Percentiles rank a stretch among this genome's conserved stretches.
These are phyloP conservation scores for Diaporthe humulicola DNA, from an alignment of 2,329 filamentous ascomycete genomes.

Conservation along the genomic window DNA sequence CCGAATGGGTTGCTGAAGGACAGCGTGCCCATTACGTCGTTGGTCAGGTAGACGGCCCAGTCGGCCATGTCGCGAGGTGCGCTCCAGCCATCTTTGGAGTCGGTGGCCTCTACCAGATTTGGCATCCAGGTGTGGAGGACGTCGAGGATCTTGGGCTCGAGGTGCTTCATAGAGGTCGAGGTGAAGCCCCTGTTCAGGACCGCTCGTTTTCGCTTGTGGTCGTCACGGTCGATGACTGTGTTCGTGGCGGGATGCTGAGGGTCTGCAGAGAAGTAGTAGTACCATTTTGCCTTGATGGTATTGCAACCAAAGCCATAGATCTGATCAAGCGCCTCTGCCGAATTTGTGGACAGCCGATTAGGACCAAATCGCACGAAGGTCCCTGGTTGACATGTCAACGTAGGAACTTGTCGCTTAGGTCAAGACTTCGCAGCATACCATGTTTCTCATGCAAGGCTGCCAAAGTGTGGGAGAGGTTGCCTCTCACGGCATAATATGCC, in stretches of 20 bases:
- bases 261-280: conserved; percentile 20
- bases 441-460: conserved; percentile 13
- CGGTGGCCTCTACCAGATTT: conserved; percentile 5
- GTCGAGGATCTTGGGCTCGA: conserved; percentile 16
- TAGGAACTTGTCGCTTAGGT: not conserved
- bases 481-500: conserved; percentile 14
- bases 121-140: conserved; percentile 5
- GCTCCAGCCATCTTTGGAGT: conserved; percentile 5
- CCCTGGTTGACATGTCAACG: conserved; percentile 3
- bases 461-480: not conserved
- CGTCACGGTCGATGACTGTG: conserved; percentile 14
- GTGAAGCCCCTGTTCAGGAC: conserved; percentile 20
- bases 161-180: conserved; percentile 8
- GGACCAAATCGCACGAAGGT: conserved; percentile 24
- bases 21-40: not conserved
- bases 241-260: conserved; percentile 11
- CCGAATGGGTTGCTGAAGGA: conserved; percentile 10
- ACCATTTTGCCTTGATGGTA: conserved; percentile 21
- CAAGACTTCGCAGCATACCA: not conserved
- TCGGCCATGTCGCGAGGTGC: conserved; percentile 8
- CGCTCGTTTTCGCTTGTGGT: conserved; percentile 20
- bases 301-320: conserved; percentile 23
- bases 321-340: conserved; percentile 16
- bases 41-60: conserved; percentile 8
- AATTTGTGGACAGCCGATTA: conserved; percentile 20